These are phyloP conservation scores for Aspergillus haitiensis DNA, from an alignment of 495 filamentous ascomycete genomes.

Conservation along the genomic window DNA sequence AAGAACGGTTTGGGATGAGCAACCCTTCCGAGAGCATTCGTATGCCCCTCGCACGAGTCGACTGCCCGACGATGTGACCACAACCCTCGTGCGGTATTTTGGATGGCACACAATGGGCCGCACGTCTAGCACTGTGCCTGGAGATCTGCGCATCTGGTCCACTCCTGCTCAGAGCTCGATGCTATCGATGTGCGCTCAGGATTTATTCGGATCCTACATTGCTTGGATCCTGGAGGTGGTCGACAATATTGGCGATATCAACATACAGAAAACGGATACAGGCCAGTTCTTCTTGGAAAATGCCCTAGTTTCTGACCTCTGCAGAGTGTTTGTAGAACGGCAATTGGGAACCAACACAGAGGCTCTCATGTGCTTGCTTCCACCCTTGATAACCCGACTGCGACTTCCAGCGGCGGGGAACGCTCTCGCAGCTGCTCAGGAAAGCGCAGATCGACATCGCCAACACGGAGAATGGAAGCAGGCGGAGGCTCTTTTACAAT, in stretches of 20 bases:
- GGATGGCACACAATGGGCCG: not conserved
- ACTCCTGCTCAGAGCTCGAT: constrained; percentile 5
- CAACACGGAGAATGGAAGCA: constrained; percentile 9
- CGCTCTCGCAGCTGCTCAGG: constrained; percentile 6
- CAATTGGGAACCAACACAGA: constrained; percentile 10
- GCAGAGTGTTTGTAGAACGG: constrained; percentile 5
- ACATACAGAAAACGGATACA: not conserved
- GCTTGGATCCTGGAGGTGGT: constrained; percentile 3
- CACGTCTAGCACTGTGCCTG: no score
- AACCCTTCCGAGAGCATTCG: not conserved
- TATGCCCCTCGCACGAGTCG: not conserved
- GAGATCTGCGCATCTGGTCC: not conserved
- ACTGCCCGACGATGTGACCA: no score
- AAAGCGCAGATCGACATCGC: constrained; percentile 1
- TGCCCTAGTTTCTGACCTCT: constrained; percentile 5
- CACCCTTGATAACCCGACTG: not conserved
- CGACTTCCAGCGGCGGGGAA: constrained; percentile 3
- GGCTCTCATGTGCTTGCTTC: constrained; percentile 13
- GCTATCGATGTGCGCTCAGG: constrained; percentile 13
- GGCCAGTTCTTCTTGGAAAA: not conserved
- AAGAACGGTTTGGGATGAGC: not conserved
- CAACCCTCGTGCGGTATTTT: not conserved
- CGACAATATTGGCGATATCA: constrained; percentile 8
- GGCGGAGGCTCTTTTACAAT: constrained; percentile 11
- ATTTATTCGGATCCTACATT: constrained; percentile 18